Percentiles rank a stretch among this genome's conserved stretches.
Evolutionary conservation across 78 protist species (phyloP).

Genomic region (Corallochytrium limacisporum): DNA sequence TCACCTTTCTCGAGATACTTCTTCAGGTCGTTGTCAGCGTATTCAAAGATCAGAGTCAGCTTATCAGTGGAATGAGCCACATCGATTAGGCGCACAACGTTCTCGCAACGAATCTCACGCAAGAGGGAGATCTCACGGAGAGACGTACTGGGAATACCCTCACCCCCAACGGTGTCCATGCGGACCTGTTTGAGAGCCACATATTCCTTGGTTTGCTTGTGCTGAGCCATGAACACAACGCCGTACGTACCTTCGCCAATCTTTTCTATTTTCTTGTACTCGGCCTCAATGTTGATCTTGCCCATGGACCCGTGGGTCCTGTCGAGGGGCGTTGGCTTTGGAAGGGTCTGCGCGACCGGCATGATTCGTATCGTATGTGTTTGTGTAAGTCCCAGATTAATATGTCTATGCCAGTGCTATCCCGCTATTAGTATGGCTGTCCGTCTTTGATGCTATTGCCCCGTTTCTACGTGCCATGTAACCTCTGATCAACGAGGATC

Average conservation of each 20-base stretch:
- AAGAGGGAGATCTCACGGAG: conserved; percentile 92
- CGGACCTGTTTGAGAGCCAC: conserved; percentile 96
- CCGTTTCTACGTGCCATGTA: no score
- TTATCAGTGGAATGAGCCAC: conserved; percentile 80
- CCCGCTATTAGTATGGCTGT: no score
- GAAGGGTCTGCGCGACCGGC: no score
- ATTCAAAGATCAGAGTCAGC: conserved; percentile 95
- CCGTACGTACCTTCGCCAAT: conserved; percentile 99
- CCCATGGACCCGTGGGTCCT: no score
- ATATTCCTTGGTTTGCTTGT: conserved; percentile 43
- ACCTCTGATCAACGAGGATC: no score
- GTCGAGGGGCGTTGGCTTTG: no score
- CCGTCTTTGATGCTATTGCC: no score
- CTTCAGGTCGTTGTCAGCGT: conserved; percentile 85
- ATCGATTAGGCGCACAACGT: conserved; percentile 87
- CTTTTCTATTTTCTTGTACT: conserved; percentile 72
- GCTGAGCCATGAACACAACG: conserved; percentile 91
- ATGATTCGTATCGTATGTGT: no score
- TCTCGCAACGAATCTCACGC: conserved; percentile 86
- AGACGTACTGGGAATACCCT: conserved; percentile 96
- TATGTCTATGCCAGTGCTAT: no score
- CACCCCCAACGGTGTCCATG: conserved; percentile 93
- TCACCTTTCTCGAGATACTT: conserved; percentile 63
- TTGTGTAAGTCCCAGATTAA: no score
- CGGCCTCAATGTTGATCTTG: no score